Evolutionary conservation across 2,329 filamentous ascomycete species (phyloP).

Genomic region (Trichoderma lentiforme): DNA sequence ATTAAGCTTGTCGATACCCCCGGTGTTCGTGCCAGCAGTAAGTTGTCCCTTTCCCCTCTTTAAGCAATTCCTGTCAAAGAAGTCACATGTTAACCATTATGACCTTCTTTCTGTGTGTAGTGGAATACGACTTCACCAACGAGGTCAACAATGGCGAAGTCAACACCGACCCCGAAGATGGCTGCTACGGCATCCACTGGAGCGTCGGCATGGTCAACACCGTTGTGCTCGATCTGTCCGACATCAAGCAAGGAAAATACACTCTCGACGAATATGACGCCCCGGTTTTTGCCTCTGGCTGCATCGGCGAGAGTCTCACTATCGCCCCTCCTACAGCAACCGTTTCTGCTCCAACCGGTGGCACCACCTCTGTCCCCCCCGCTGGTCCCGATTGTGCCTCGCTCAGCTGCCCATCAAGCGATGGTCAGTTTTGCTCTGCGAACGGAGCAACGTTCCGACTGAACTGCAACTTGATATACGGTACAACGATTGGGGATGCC

Average conservation of each 20-base stretch:
- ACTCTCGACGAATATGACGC: neutral
- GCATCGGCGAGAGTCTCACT: neutral
- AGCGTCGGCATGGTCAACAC: slow-evolving; percentile 2
- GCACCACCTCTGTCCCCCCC: neutral
- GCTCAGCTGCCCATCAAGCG: neutral
- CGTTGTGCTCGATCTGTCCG: neutral
- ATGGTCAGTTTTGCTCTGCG: neutral
- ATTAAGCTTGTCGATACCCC: slow-evolving; percentile 4
- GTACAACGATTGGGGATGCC: neutral
- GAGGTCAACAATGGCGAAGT: neutral
- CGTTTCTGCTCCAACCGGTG: neutral
- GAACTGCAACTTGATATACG: neutral
- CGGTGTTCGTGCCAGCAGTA: neutral
- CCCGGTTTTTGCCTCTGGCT: neutral
- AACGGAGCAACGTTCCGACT: neutral
- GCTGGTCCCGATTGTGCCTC: neutral
- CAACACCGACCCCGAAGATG: neutral
- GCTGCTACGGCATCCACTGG: slow-evolving; percentile 3
- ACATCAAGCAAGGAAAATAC: neutral
- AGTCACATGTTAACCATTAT: neutral
- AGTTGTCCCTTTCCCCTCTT: neutral
- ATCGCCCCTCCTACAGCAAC: neutral
- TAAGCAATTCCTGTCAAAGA: neutral
- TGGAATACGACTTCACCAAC: slow-evolving; percentile 3
- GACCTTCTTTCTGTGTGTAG: neutral